These are phyloP conservation scores for Fusarium staphyleae DNA, from an alignment of 2,329 filamentous ascomycete genomes.

Conservation along the genomic window DNA sequence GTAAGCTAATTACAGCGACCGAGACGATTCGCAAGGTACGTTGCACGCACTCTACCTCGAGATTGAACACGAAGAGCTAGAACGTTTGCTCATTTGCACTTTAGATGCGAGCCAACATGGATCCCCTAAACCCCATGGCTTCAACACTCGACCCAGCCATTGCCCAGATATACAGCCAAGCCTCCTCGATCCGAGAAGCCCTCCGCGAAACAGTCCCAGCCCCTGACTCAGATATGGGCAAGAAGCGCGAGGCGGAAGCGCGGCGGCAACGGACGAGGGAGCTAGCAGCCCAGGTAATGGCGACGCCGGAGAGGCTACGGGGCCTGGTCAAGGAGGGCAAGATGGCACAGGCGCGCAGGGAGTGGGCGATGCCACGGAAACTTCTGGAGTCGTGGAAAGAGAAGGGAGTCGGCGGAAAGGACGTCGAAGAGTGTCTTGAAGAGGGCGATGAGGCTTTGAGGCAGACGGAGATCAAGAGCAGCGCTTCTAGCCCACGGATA, in stretches of 20 bases:
- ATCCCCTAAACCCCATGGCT: conserved; percentile 76
- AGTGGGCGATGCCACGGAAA: conserved; percentile 62
- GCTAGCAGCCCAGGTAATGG: conserved; percentile 68
- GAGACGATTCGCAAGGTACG: conserved; percentile 85
- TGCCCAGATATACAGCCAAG: conserved; percentile 73
- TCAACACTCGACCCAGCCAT: conserved; percentile 77
- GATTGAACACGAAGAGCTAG: too few relatives aligned
- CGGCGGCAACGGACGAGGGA: conserved; percentile 55
- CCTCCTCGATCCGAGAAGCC: conserved; percentile 60
- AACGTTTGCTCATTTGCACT: background rate
- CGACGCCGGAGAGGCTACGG: conserved; percentile 65
- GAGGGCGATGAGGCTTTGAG: conserved; percentile 61
- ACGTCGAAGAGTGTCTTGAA: conserved; percentile 61
- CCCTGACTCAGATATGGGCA: conserved; percentile 52
- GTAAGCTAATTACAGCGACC: conserved; percentile 93
- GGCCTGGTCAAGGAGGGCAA: conserved; percentile 65
- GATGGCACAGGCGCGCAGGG: conserved; percentile 64
- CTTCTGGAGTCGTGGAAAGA: conserved; percentile 63
- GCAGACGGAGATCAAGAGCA: conserved; percentile 23
- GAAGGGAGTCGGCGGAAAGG: conserved; percentile 60
- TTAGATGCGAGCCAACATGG: conserved; percentile 81
- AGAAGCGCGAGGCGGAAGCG: conserved; percentile 45
- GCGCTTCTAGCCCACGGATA: conserved; percentile 30
- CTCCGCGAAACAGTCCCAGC: conserved; percentile 57
- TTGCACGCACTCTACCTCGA: background rate